A percentile compares a stretch with the other conserved stretches of the same genome.
phyloP scores from a whole-genome alignment of 2,329 filamentous ascomycete genomes.

The Hypoxylon sp. region DNA sequence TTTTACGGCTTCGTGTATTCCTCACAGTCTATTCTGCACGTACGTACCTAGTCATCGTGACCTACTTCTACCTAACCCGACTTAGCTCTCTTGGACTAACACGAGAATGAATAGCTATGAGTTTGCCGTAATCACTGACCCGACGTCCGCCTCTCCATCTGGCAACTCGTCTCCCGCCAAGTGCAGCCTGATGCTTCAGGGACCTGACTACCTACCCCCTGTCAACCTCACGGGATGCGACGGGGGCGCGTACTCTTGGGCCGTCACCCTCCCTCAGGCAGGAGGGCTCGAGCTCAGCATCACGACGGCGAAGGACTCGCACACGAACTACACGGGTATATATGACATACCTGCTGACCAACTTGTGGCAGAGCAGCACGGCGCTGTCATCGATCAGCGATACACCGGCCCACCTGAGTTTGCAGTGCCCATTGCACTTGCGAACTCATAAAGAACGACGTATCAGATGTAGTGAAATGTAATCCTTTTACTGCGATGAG shows the following conservation, averaged over 20 bases:
- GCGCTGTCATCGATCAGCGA: constrained; percentile 34
- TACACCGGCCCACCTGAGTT: constrained; percentile 43
- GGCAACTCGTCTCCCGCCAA: constrained; percentile 34
- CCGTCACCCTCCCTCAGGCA: constrained; percentile 12
- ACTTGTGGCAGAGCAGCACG: constrained; percentile 43
- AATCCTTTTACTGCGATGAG: not conserved
- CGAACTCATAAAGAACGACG: not conserved
- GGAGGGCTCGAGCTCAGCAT: constrained; percentile 41
- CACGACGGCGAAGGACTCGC: constrained; percentile 40
- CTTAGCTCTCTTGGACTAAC: not conserved
- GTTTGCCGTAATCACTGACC: constrained; percentile 42
- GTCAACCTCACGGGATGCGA: constrained; percentile 44
- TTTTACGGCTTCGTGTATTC: constrained; percentile 49
- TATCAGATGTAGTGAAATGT: not conserved
- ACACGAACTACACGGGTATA: constrained; percentile 45
- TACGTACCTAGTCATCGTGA: constrained; percentile 27
- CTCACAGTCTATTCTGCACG: constrained; percentile 46
- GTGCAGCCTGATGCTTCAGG: constrained; percentile 45
- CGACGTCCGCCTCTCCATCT: constrained; percentile 29
- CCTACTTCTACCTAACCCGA: not conserved
- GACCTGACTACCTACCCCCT: constrained; percentile 45
- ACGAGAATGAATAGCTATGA: constrained; percentile 38
- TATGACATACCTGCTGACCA: constrained; percentile 40
- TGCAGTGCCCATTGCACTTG: constrained; percentile 22
- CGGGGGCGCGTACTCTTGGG: constrained; percentile 40